phyloP scores from a whole-genome alignment of 2,329 filamentous ascomycete genomes.

The Parasarocladium wereldwijsianum region DNA sequence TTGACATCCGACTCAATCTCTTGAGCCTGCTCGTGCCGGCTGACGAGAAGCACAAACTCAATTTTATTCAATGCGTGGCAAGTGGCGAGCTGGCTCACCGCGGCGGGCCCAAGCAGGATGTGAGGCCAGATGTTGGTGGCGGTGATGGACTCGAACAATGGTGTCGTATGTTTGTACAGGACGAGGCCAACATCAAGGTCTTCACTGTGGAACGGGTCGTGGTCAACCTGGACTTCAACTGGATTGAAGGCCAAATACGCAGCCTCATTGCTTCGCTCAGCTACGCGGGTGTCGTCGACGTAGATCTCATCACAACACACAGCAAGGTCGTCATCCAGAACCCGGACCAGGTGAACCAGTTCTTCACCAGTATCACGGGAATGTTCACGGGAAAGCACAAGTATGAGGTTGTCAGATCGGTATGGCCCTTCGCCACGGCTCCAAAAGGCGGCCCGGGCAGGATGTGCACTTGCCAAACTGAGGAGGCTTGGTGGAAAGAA shows the following conservation, averaged over 20 bases:
- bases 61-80: constrained; percentile 37
- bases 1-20: constrained; percentile 38
- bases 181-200: constrained; percentile 27
- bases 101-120: constrained; percentile 26
- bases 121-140: constrained; percentile 27
- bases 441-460: constrained; percentile 27
- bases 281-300: constrained; percentile 33
- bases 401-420: constrained; percentile 39
- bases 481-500: constrained; percentile 39
- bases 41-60: constrained; percentile 26
- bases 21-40: constrained; percentile 37
- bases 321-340: constrained; percentile 32
- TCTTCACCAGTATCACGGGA: constrained; percentile 35
- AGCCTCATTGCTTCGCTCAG: constrained; percentile 31
- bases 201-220: constrained; percentile 38
- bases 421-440: constrained; percentile 42
- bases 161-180: constrained; percentile 29
- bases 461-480: constrained; percentile 35
- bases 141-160: constrained; percentile 32
- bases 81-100: constrained; percentile 34
- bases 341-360: constrained; percentile 36
- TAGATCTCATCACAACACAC: constrained; percentile 36
- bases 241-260: constrained; percentile 39
- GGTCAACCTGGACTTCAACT: constrained; percentile 37
- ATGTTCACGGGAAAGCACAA: constrained; percentile 36